Conservation (phyloP, 805 yeast genomes). For the Pichia cabralensis region DNA sequence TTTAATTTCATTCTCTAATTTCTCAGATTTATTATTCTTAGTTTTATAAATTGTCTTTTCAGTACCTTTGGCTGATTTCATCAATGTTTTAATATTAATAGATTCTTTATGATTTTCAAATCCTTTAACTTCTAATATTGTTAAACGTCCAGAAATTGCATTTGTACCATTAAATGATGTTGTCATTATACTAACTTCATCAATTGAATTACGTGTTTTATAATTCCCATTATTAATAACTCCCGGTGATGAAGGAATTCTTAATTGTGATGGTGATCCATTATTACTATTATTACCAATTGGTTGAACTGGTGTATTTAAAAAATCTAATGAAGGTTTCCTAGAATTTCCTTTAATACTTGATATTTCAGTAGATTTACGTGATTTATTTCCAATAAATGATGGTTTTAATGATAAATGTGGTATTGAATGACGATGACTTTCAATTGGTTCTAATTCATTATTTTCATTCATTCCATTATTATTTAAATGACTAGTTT, state of each 20-base stretch:
- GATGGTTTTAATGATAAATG: constrained; percentile 2
- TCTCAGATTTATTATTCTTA: constrained; percentile 38
- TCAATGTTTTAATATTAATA: constrained; percentile 44
- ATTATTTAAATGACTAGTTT: too few relatives aligned
- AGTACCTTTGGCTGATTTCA: constrained; percentile 26
- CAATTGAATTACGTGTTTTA: constrained; percentile 7
- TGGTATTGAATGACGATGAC: too few relatives aligned
- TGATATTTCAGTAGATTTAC: not conserved
- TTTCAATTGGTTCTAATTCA: too few relatives aligned
- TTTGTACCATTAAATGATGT: constrained; percentile 13
- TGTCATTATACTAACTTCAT: constrained; percentile 26
- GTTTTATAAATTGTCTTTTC: constrained; percentile 59
- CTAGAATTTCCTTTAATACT: too few relatives aligned
- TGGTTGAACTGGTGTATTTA: not conserved
- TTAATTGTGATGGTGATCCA: not conserved
- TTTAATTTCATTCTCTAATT: constrained; percentile 31
- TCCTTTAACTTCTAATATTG: constrained; percentile 31
- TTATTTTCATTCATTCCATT: too few relatives aligned
- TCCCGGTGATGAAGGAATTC: constrained; percentile 5
- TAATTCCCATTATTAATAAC: constrained; percentile 2
- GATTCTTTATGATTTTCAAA: constrained; percentile 11
- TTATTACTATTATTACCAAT: not conserved
- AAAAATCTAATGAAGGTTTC: not conserved
- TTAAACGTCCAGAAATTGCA: constrained; percentile 44
- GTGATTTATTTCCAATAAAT: not conserved